These are phyloP conservation scores for Cyclotella sp. DNA, from an alignment of 108 stramenopile genomes.

Conservation along the genomic window DNA sequence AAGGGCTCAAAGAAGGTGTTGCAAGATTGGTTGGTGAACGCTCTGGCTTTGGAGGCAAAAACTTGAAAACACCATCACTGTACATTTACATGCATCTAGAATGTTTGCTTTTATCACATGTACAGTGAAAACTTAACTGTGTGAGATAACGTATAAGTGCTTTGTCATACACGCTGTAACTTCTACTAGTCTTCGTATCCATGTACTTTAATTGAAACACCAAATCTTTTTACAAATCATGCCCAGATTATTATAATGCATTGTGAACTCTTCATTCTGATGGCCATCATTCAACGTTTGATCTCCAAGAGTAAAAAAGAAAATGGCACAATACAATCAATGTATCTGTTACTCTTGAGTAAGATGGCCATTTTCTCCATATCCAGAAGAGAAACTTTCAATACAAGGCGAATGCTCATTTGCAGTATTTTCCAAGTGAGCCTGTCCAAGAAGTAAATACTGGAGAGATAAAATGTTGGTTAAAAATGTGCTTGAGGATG, in stretches of 20 bases:
- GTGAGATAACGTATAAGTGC: no score
- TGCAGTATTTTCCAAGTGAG: conserved; percentile 19
- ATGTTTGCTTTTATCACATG: no score
- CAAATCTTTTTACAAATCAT: no score
- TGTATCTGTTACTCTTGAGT: not conserved
- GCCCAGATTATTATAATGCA: no score
- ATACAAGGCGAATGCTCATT: conserved; percentile 42
- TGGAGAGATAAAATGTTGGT: conserved; percentile 31
- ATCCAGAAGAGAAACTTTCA: conserved; percentile 42
- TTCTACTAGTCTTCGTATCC: no score
- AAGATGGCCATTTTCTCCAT: conserved; percentile 21
- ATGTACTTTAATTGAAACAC: no score
- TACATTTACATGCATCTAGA: not conserved
- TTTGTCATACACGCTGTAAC: no score
- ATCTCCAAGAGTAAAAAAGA: not conserved
- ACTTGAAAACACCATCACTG: not conserved
- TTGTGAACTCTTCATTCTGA: no score
- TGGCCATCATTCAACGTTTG: no score
- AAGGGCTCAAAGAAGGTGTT: conserved; percentile 77
- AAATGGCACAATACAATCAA: not conserved
- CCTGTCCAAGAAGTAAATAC: conserved; percentile 30
- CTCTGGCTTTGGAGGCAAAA: conserved; percentile 27
- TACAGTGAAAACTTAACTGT: no score
- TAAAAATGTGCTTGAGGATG: no score
- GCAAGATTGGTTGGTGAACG: conserved; percentile 61